Evolutionary conservation across 352 stramenopile species (phyloP).

Genomic region (Globisporangium heterothallicum): DNA sequence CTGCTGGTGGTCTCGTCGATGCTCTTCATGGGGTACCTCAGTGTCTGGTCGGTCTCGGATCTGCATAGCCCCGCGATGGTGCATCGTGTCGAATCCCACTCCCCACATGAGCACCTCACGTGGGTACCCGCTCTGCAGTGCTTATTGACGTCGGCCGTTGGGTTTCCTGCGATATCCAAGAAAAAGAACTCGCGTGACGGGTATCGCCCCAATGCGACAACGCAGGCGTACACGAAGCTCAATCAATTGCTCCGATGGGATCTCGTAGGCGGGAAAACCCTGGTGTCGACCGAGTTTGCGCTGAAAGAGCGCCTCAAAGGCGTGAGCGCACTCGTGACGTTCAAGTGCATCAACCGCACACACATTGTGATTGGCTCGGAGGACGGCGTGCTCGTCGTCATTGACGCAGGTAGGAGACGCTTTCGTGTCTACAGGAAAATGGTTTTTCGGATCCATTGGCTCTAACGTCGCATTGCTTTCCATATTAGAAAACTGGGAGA

Average conservation of each 20-base stretch:
- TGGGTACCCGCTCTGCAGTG: constrained; percentile 51
- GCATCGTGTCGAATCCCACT: constrained; percentile 48
- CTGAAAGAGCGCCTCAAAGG: constrained; percentile 46
- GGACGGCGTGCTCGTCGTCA: constrained; percentile 45
- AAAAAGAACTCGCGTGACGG: constrained; percentile 13
- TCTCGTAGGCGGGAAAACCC: constrained; percentile 15
- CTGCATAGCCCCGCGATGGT: constrained; percentile 53
- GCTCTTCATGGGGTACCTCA: constrained; percentile 44
- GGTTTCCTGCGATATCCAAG: constrained; percentile 30
- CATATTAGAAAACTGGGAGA: constrained; percentile 32
- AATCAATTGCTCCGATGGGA: constrained; percentile 60
- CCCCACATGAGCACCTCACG: constrained; percentile 48
- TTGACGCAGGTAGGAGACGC: constrained; percentile 38
- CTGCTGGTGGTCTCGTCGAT: constrained; percentile 57
- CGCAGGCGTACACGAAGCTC: constrained; percentile 37
- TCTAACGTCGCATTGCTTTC: too few relatives aligned
- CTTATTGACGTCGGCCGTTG: constrained; percentile 40
- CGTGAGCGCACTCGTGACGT: constrained; percentile 36
- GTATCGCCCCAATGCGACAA: constrained; percentile 26
- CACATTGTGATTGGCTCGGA: constrained; percentile 46
- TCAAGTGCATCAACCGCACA: constrained; percentile 44
- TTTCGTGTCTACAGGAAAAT: too few relatives aligned
- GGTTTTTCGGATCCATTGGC: too few relatives aligned
- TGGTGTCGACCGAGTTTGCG: constrained; percentile 17
- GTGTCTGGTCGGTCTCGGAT: constrained; percentile 50